Evolutionary conservation across 208 protist genomes (phyloP).

Genomic region (Leishmania tropica): DNA sequence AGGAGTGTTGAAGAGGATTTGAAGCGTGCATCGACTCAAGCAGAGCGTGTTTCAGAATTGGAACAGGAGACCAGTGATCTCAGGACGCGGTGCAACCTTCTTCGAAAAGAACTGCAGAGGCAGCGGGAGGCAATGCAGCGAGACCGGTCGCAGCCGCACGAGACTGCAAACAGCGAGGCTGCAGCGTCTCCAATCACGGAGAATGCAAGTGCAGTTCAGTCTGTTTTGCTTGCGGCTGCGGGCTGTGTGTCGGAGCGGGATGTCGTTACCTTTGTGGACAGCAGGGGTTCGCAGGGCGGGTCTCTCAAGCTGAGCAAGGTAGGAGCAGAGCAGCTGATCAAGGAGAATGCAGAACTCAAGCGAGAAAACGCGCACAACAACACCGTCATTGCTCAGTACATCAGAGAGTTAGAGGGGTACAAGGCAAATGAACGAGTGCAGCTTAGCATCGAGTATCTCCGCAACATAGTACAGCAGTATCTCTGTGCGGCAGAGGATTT

Average conservation of each 20-base stretch:
- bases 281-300: conserved; percentile 42
- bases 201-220: conserved; percentile 26
- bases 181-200: not conserved
- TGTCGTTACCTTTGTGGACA: conserved; percentile 42
- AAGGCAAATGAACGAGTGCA: conserved; percentile 73
- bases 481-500: conserved; percentile 66
- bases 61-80: conserved; percentile 54
- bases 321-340: conserved; percentile 34
- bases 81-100: conserved; percentile 81
- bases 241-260: conserved; percentile 60
- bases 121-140: conserved; percentile 68
- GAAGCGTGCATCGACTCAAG: not conserved
- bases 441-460: conserved; percentile 75
- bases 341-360: conserved; percentile 60
- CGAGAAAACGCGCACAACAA: conserved; percentile 69
- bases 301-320: conserved; percentile 27
- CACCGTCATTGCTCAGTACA: conserved; percentile 60
- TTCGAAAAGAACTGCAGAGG: conserved; percentile 77
- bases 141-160: conserved; percentile 27
- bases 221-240: conserved; percentile 26
- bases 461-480: conserved; percentile 82
- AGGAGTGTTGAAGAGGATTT: not conserved
- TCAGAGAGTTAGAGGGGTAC: conserved; percentile 59
- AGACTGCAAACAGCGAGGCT: not conserved
- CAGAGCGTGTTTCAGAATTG: conserved; percentile 26